Percentiles rank a stretch among this genome's conserved stretches.
These are phyloP conservation scores for Usnea hakonensis DNA, from an alignment of 495 filamentous ascomycete species.

Conservation along the genomic window DNA sequence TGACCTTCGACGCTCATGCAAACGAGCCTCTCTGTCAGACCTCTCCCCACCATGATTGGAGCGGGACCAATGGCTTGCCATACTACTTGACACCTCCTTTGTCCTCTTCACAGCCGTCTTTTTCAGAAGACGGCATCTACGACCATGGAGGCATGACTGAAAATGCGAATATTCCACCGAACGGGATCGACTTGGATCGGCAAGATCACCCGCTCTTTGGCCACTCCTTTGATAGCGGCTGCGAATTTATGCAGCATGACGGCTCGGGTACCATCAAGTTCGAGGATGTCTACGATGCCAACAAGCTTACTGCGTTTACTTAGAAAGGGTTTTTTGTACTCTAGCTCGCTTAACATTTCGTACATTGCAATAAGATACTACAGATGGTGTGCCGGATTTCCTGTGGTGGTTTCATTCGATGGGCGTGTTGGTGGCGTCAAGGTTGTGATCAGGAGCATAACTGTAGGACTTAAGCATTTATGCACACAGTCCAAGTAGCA, in stretches of 20 bases:
- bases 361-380: background rate
- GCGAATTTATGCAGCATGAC: background rate
- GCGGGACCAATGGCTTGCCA: background rate
- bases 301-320: background rate
- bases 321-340: background rate
- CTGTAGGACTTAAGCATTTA: background rate
- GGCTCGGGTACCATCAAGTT: background rate
- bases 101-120: conserved; percentile 5
- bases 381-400: background rate
- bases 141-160: conserved; percentile 4
- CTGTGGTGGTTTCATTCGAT: background rate
- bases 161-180: background rate
- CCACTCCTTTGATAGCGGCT: background rate
- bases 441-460: background rate
- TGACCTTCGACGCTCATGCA: background rate
- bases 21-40: background rate
- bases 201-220: background rate
- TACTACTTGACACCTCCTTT: conserved; percentile 11
- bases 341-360: background rate
- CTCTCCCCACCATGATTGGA: background rate
- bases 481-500: background rate
- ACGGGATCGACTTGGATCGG: background rate
- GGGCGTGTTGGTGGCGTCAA: background rate
- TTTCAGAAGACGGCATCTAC: background rate
- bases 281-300: conserved; percentile 7